Base-by-base conservation (phyloP, 768 basidiomycete genomes). In the Boletus edulis region DNA sequence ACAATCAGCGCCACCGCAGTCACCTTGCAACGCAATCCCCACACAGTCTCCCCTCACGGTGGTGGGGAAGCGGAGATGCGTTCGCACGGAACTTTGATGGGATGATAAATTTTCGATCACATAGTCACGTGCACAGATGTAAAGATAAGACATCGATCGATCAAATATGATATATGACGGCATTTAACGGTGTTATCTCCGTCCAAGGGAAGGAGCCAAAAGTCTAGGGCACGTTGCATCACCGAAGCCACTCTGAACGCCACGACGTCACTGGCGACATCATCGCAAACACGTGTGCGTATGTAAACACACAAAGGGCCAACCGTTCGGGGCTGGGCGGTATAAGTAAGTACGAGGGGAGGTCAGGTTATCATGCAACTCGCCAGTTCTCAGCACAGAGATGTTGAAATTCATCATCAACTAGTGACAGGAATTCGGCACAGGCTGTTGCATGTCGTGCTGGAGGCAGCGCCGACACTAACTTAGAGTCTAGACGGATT, bases 251-350 rank as follows among this genome's bases (percentile, higher is more conserved):
- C n/a, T 41, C n/a, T 18, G 10, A 7, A 9, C 57, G 49, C 50
- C 52, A 57, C 62, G 63, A 66, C 64, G 61, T 65, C 64, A 65
- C 38, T 12, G 5, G 24, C 54, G 31, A 60, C 59, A 61, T 61
- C 58, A 59, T 58, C 43, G 38, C 10, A 20, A 53, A 54, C 55
- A 63, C 52, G 55, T 53, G 58, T 5, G 8, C 1, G 40, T 22
- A 14, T 35, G 39, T 17, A 38, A 7, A 4, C 40, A 29, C 8
- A 22, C 15, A n/a, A 15, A 9, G 4, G 5, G 10, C 14, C 2
- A 24, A 13, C 8, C 11, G 3, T n/a, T n/a, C n/a, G n/a, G n/a
- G n/a, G n/a, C n/a, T n/a, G n/a, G n/a, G n/a, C n/a, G n/a, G n/a
- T n/a, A n/a, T n/a, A n/a, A n/a, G n/a, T n/a, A n/a, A n/a, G n/a